Percentiles rank a stretch among this genome's conserved stretches.
Conservation (phyloP, 805 yeast genomes). For the Danielia oregonensis region DNA sequence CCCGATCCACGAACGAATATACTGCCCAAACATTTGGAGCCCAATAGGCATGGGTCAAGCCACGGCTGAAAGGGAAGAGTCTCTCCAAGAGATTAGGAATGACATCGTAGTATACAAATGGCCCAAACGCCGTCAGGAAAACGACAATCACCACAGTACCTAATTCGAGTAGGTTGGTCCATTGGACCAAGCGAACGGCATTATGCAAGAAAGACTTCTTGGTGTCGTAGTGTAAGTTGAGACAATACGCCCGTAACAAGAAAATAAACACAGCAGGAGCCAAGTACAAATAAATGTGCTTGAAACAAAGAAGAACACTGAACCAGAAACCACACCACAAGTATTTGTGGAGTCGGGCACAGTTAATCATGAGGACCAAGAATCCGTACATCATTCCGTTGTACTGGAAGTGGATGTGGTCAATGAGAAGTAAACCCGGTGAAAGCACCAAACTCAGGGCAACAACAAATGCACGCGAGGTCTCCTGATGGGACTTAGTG, state of each 20-base stretch:
- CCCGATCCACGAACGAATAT: constrained; percentile 77
- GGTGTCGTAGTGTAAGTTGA: constrained; percentile 38
- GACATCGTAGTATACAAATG: constrained; percentile 62
- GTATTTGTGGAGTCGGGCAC: constrained; percentile 57
- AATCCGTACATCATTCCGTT: constrained; percentile 92
- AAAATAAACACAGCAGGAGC: constrained; percentile 92
- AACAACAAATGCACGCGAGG: constrained; percentile 61
- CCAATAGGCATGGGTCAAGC: constrained; percentile 97
- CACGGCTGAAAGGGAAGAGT: constrained; percentile 90
- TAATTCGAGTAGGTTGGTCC: constrained; percentile 58
- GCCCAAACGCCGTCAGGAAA: constrained; percentile 69
- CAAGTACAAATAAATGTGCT: constrained; percentile 86
- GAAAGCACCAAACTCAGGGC: constrained; percentile 80
- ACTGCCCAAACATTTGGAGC: constrained; percentile 98
- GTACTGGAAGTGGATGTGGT: constrained; percentile 96
- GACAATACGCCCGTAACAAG: constrained; percentile 68
- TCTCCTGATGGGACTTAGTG: constrained; percentile 34
- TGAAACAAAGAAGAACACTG: constrained; percentile 79
- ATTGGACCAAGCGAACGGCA: constrained; percentile 40
- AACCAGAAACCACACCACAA: constrained; percentile 67
- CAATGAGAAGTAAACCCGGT: constrained; percentile 88
- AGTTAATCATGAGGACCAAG: constrained; percentile 66
- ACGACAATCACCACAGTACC: constrained; percentile 61
- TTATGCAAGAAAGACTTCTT: constrained; percentile 20
- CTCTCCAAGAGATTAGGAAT: constrained; percentile 63